Conservation (phyloP, 305 asterid species). For the Coffea humblotiana region DNA sequence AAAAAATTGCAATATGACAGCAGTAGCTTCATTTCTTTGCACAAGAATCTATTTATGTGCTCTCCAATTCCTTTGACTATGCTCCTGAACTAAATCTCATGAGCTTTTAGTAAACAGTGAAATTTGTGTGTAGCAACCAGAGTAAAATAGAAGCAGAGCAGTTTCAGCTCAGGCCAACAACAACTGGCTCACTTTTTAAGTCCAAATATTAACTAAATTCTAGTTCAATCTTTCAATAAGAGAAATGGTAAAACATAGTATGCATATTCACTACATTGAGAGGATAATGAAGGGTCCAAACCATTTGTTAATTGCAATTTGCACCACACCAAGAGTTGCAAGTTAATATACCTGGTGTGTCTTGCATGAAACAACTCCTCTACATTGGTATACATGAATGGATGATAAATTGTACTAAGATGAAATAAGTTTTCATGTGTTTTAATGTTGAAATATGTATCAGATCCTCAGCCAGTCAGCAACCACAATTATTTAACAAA, state of each 20-base stretch:
- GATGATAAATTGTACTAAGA: background rate
- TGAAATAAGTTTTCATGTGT: background rate
- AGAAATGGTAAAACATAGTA: background rate
- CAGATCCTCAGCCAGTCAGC: background rate
- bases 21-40: background rate
- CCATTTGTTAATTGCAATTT: background rate
- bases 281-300: background rate
- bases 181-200: background rate
- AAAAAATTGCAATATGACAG: background rate
- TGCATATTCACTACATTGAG: background rate
- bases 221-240: background rate
- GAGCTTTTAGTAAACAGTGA: background rate
- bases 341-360: background rate
- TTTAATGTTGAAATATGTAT: background rate
- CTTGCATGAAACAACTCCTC: background rate
- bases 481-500: background rate
- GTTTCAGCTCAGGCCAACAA: background rate
- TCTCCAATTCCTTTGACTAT: background rate
- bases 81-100: background rate
- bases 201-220: background rate
- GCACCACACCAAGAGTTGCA: background rate
- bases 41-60: background rate
- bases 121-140: background rate
- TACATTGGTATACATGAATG: background rate
- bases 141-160: background rate